phyloP scores from a whole-genome alignment of 495 filamentous ascomycete species.

The Podospora conica region DNA sequence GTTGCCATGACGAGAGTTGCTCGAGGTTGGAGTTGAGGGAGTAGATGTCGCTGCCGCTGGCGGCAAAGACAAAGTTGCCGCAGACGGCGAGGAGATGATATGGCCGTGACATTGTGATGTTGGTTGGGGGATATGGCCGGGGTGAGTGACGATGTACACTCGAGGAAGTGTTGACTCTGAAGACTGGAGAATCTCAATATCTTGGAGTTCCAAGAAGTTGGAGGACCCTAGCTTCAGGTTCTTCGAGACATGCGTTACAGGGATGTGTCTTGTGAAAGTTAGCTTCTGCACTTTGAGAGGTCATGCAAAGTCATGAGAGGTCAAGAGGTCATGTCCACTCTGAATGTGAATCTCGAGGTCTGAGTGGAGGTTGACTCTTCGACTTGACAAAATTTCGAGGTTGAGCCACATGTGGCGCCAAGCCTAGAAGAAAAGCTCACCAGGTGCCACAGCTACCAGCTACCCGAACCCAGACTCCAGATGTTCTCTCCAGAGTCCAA shows the following conservation, averaged over 20 bases:
- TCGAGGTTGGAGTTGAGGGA: slow-evolving; percentile 32
- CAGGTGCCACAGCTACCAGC: background rate
- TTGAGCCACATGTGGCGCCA: slow-evolving; percentile 20
- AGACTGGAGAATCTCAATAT: background rate
- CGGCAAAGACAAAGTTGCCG: slow-evolving; percentile 37
- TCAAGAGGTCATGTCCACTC: background rate
- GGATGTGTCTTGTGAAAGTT: background rate
- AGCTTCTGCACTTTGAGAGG: background rate
- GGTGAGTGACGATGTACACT: background rate
- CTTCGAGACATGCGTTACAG: background rate
- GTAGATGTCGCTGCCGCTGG: slow-evolving; percentile 36
- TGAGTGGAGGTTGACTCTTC: background rate
- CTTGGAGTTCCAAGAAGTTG: background rate
- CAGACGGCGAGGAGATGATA: slow-evolving; percentile 38
- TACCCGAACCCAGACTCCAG: background rate
- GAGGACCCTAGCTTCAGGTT: background rate
- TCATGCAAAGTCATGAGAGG: background rate
- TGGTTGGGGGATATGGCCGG: background rate
- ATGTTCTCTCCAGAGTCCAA: no score
- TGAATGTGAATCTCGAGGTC: background rate
- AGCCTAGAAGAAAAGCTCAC: background rate
- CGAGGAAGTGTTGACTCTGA: background rate
- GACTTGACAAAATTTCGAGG: background rate
- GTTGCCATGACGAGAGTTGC: slow-evolving; percentile 37
- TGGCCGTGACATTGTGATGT: slow-evolving; percentile 27